Conservation (phyloP, 768 basidiomycete species). For the Scleroderma bovista region DNA sequence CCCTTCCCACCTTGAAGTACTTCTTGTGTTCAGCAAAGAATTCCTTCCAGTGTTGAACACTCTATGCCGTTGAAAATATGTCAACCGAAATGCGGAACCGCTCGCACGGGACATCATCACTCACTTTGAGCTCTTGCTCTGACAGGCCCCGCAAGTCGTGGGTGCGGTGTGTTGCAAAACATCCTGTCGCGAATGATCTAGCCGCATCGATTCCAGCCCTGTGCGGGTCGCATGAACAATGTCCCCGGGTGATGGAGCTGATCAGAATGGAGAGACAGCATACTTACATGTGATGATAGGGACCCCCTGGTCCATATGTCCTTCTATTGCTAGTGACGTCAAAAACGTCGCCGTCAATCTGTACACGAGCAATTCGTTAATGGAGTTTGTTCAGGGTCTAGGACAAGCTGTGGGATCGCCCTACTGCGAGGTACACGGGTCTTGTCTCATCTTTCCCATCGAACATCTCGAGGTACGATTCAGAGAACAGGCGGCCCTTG, state of each 20-base stretch:
- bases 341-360: constrained; percentile 92
- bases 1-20: constrained; percentile 73
- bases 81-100: background rate
- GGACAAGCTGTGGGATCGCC: constrained; percentile 22
- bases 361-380: constrained; percentile 8
- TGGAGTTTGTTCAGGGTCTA: constrained; percentile 3
- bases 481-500: constrained; percentile 70
- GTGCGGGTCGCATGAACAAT: constrained; percentile 20
- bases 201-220: constrained; percentile 87
- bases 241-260: constrained; percentile 16
- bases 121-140: constrained; percentile 64
- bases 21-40: constrained; percentile 82
- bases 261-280: constrained; percentile 9
- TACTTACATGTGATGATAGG: constrained; percentile 63
- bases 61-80: constrained; percentile 34
- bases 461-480: constrained; percentile 55
- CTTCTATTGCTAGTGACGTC: constrained; percentile 78
- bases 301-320: constrained; percentile 84
- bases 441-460: constrained; percentile 61
- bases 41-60: constrained; percentile 82
- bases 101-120: constrained; percentile 17
- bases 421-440: constrained; percentile 83
- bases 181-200: constrained; percentile 89
- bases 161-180: constrained; percentile 85
- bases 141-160: constrained; percentile 84